Evolutionary conservation across 768 basidiomycete genomes (phyloP).

Genomic region (Suillus americanus): DNA sequence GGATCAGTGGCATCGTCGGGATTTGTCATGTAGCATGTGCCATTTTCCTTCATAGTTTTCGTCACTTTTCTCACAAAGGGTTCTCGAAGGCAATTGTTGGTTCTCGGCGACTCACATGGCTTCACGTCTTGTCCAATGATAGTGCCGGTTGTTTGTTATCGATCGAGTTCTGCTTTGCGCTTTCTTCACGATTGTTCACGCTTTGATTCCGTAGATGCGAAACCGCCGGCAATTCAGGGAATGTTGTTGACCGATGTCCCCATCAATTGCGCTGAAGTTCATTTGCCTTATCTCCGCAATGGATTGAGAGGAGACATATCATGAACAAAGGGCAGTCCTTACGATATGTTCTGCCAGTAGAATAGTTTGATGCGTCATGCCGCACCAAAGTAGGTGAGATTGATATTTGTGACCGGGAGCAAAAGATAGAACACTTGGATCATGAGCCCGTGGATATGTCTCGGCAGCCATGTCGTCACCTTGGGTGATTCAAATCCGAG

Average conservation of each 20-base stretch:
- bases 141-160: neutral
- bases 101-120: constrained; percentile 4
- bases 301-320: constrained; percentile 1
- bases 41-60: constrained; percentile 1
- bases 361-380: neutral
- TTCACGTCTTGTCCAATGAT: neutral
- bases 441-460: neutral
- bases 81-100: constrained; percentile 6
- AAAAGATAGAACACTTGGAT: neutral
- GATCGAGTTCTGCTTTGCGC: neutral
- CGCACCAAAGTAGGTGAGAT: constrained; percentile 10
- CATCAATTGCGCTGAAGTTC: constrained; percentile 12
- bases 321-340: constrained; percentile 17
- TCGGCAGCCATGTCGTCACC: constrained; percentile 5
- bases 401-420: constrained; percentile 8
- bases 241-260: constrained; percentile 6
- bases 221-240: constrained; percentile 13
- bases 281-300: constrained; percentile 28
- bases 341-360: constrained; percentile 11
- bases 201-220: constrained; percentile 1
- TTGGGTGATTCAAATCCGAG: neutral
- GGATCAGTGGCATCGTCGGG: neutral
- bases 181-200: neutral
- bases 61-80: constrained; percentile 11
- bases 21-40: neutral